A percentile compares a stretch with the other conserved stretches of the same genome.
Evolutionary conservation across 495 filamentous ascomycete species (phyloP).

Genomic region (Penicillium manginii): DNA sequence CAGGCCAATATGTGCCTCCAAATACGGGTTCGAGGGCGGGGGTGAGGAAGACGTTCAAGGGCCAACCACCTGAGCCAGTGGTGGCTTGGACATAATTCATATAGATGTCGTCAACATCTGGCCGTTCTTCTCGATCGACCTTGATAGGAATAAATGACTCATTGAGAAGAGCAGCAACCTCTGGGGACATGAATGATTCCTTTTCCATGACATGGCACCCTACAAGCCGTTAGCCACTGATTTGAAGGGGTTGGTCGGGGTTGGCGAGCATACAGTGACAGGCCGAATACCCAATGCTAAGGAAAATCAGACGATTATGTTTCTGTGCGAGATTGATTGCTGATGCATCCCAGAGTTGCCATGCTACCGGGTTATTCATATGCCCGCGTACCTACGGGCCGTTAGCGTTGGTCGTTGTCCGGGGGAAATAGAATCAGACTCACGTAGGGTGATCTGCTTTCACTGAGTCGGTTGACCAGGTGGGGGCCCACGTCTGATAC

Average conservation of each 20-base stretch:
- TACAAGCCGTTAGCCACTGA: slow-evolving; percentile 35
- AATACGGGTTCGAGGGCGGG: slow-evolving; percentile 92
- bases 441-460: slow-evolving; percentile 83
- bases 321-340: slow-evolving; percentile 75
- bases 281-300: slow-evolving; percentile 94
- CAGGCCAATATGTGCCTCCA: slow-evolving; percentile 96
- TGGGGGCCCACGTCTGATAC: slow-evolving; percentile 29
- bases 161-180: slow-evolving; percentile 84
- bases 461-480: slow-evolving; percentile 69
- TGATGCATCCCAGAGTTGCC: slow-evolving; percentile 86
- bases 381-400: slow-evolving; percentile 69
- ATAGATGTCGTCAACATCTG: slow-evolving; percentile 94
- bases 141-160: slow-evolving; percentile 89
- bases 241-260: background rate
- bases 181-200: slow-evolving; percentile 84
- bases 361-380: slow-evolving; percentile 84
- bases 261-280: slow-evolving; percentile 77
- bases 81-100: slow-evolving; percentile 98
- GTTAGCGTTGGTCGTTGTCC: slow-evolving; percentile 15
- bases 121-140: slow-evolving; percentile 92
- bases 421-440: slow-evolving; percentile 21
- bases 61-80: slow-evolving; percentile 92
- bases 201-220: slow-evolving; percentile 94
- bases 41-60: slow-evolving; percentile 93
- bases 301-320: slow-evolving; percentile 84